phyloP scores from a whole-genome alignment of 1,284 basidiomycete species.

The Ganoderma resinaceum region DNA sequence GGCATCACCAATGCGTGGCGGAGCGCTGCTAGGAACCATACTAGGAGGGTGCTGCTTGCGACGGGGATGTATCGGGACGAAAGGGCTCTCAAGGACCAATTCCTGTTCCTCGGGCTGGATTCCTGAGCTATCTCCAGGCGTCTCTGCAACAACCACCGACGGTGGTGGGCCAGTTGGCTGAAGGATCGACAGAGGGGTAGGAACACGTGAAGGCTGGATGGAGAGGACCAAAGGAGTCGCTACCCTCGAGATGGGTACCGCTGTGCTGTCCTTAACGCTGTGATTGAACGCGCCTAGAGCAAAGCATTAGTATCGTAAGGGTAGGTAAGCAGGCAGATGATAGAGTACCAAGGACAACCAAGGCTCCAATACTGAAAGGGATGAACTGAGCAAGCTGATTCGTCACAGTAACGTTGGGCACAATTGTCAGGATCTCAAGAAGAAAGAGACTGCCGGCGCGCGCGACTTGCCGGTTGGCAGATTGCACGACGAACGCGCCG shows the following conservation, averaged over 20 bases:
- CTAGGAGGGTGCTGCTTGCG: background rate
- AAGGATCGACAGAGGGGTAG: conserved; percentile 1
- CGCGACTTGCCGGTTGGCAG: conserved; percentile 22
- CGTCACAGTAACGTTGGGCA: conserved; percentile 47
- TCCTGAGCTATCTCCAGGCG: background rate
- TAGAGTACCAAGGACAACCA: conserved; percentile 51
- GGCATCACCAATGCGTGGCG: conserved; percentile 25
- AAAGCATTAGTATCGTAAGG: background rate
- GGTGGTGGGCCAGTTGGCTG: background rate
- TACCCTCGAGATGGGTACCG: background rate
- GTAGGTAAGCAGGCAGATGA: background rate
- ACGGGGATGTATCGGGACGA: background rate
- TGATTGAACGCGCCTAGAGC: conserved; percentile 35
- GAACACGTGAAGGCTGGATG: background rate
- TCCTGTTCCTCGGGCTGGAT: background rate
- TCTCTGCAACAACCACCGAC: background rate
- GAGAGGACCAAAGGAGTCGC: background rate
- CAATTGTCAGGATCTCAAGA: conserved; percentile 53
- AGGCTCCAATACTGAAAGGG: conserved; percentile 54
- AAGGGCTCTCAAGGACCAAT: conserved; percentile 14
- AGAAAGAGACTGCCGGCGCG: conserved; percentile 48
- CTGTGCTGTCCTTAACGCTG: background rate
- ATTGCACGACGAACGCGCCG: conserved; percentile 43
- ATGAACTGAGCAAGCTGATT: conserved; percentile 53
- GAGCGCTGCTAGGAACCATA: conserved; percentile 21